phyloP scores from a whole-genome alignment of 2,329 filamentous ascomycete genomes.

The Aschersonia sp. region DNA sequence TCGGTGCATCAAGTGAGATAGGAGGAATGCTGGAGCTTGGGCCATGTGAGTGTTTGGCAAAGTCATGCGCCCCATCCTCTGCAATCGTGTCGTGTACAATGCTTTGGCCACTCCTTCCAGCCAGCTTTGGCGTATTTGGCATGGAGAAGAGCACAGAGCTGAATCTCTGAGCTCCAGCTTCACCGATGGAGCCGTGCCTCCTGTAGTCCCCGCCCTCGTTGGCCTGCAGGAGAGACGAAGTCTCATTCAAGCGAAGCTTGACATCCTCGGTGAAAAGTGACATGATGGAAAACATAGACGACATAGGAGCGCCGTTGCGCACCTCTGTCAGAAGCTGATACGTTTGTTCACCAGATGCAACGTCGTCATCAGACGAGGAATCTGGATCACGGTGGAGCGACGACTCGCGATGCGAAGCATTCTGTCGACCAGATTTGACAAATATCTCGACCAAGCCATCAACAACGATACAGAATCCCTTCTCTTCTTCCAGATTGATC shows the following conservation, averaged over 20 bases:
- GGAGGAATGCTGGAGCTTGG: conserved; percentile 48
- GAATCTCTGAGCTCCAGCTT: conserved; percentile 2
- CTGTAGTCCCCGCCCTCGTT: conserved; percentile 12
- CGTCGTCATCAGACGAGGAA: conserved; percentile 53
- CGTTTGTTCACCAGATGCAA: conserved; percentile 55
- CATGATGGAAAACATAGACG: conserved; percentile 91
- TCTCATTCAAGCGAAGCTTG: conserved; percentile 59
- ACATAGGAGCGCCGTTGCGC: conserved; percentile 96
- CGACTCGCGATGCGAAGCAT: conserved; percentile 1
- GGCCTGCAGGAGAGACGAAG: conserved; percentile 18
- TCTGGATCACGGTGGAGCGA: conserved; percentile 19
- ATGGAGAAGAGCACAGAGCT: conserved; percentile 13
- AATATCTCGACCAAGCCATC: conserved; percentile 96
- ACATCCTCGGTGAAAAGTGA: conserved; percentile 95
- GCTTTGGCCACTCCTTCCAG: conserved; percentile 9
- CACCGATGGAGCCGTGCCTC: conserved; percentile 13
- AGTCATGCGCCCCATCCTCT: conserved; percentile 6
- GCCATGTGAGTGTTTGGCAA: conserved; percentile 2
- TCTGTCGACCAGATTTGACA: conserved; percentile 61
- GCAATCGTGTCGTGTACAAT: conserved; percentile 4
- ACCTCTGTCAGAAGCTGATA: conserved; percentile 96
- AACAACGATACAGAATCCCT: conserved; percentile 94
- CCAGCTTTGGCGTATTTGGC: conserved; percentile 24
- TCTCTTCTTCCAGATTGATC: conserved; percentile 87
- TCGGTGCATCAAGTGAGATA: conserved; percentile 49